phyloP scores from a whole-genome alignment of 1,284 basidiomycete species.

The Moesziomyces antarcticus region DNA sequence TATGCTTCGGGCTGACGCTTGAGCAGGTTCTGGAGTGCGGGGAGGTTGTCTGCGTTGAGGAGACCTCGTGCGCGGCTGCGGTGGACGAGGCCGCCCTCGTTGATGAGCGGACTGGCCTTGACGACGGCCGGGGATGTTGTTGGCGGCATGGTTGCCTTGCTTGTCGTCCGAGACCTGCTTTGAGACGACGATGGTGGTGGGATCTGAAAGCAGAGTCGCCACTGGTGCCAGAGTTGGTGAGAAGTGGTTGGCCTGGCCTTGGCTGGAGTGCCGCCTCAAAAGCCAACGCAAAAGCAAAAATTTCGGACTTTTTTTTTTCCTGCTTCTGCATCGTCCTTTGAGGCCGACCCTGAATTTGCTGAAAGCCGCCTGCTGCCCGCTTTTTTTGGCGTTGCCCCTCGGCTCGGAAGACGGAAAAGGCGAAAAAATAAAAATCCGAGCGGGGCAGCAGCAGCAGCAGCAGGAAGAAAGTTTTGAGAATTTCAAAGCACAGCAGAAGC shows the following conservation, averaged over 20 bases:
- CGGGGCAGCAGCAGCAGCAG: neutral
- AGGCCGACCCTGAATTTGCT: constrained; percentile 15
- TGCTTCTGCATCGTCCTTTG: neutral
- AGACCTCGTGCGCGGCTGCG: constrained; percentile 64
- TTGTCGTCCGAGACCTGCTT: neutral
- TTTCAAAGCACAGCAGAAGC: neutral
- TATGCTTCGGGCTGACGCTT: constrained; percentile 89
- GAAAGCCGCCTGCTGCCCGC: constrained; percentile 1
- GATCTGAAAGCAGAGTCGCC: neutral
- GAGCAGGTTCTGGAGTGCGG: constrained; percentile 90
- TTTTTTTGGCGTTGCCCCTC: neutral
- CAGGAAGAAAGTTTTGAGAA: constrained; percentile 7
- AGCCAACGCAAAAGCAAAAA: constrained; percentile 9
- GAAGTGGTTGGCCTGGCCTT: no score
- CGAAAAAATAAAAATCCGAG: neutral
- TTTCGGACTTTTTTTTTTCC: constrained; percentile 13
- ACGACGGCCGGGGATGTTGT: constrained; percentile 40
- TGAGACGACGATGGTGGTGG: constrained; percentile 7
- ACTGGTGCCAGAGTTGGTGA: neutral
- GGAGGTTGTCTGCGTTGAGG: constrained; percentile 71
- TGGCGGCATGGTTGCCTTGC: constrained; percentile 16
- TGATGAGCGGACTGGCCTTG: constrained; percentile 51
- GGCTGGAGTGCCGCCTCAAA: no score
- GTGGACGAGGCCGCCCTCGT: constrained; percentile 59
- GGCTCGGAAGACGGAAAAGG: constrained; percentile 19